Evolutionary conservation across 1,284 basidiomycete species (phyloP).

Genomic region (Agroathelia rolfsii): DNA sequence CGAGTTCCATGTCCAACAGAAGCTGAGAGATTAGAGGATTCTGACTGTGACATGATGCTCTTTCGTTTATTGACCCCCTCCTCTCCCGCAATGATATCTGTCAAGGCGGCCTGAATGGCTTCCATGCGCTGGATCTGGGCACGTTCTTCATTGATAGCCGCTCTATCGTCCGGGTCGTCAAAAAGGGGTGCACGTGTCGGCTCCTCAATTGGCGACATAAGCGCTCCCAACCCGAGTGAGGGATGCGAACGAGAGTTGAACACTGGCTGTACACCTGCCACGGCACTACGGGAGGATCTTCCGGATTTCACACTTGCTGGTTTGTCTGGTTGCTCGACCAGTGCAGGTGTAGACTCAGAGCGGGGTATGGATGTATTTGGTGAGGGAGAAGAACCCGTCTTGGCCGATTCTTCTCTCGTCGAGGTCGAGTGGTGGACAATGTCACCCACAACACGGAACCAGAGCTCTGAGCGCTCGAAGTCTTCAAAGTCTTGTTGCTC

Average conservation of each 20-base stretch:
- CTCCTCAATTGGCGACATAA: constrained; percentile 62
- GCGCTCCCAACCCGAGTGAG: too few species aligned
- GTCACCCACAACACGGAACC: constrained; percentile 81
- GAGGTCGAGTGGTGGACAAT: too few species aligned
- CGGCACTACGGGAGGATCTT: constrained; percentile 15
- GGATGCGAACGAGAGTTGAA: too few species aligned
- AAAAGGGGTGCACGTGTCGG: constrained; percentile 69
- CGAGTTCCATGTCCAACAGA: too few species aligned
- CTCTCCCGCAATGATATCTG: constrained; percentile 88
- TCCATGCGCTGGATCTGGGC: constrained; percentile 79
- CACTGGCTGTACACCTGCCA: too few species aligned
- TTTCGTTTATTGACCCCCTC: too few species aligned
- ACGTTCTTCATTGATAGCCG: constrained; percentile 53
- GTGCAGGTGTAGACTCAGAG: constrained; percentile 12
- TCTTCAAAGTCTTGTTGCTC: constrained; percentile 85
- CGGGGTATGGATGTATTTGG: constrained; percentile 17
- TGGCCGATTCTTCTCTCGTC: too few species aligned
- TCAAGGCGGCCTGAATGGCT: constrained; percentile 88
- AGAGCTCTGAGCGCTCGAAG: constrained; percentile 82
- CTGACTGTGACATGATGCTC: too few species aligned
- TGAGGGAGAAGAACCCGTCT: constrained; percentile 14
- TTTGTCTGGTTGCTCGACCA: too few species aligned
- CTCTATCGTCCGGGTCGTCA: constrained; percentile 57
- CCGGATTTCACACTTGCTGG: too few species aligned
- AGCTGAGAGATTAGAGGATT: too few species aligned